Evolutionary conservation across 2,329 filamentous ascomycete genomes (phyloP), one percentile per base, ranked within the genome.

Genomic region (Chaetomium strumarium): DNA sequence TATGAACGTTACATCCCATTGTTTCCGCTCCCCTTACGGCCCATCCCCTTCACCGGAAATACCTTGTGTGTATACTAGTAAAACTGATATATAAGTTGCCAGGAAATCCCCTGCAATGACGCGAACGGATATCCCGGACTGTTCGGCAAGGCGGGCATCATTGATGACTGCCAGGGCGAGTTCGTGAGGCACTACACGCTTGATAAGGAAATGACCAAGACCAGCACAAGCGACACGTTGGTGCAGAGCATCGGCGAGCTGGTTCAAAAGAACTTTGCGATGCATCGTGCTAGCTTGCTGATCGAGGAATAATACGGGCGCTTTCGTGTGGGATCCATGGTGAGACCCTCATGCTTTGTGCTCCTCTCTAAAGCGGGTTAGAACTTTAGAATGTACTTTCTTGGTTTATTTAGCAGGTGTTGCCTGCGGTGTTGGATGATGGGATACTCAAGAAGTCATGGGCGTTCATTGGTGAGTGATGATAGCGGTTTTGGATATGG

Each of bases 31-130:
- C 24, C 16, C 44, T 37, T 13, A 36, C 33, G 2, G 5, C 6
- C n/a, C n/a, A n/a, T n/a, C n/a, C n/a, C n/a, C n/a, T n/a, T n/a
- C n/a, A n/a, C n/a, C n/a, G n/a, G n/a, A n/a, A n/a, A n/a, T n/a
- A n/a, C n/a, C n/a, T n/a, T n/a, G n/a, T n/a, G n/a, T n/a, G n/a
- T n/a, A n/a, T n/a, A n/a, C n/a, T n/a, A n/a, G n/a, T n/a, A n/a
- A n/a, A n/a, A n/a, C n/a, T 24, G 24, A 24, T 24, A 24, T 24
- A 34, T 6, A 8, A 24, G 24, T 13, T 17, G 10, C 38, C 13
- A 52, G 50, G 51, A 53, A 40, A 53, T 53, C 12, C 45, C 39
- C 24, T 53, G 51, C 45, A 53, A 49, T 39, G 51, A 53, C 2
- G 51, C 51, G 2, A 49, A 42, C n/a, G 51, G 51, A 7, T 53